Conservation (phyloP, 2,329 filamentous ascomycete species). For the Coleophoma eucalyptorum region DNA sequence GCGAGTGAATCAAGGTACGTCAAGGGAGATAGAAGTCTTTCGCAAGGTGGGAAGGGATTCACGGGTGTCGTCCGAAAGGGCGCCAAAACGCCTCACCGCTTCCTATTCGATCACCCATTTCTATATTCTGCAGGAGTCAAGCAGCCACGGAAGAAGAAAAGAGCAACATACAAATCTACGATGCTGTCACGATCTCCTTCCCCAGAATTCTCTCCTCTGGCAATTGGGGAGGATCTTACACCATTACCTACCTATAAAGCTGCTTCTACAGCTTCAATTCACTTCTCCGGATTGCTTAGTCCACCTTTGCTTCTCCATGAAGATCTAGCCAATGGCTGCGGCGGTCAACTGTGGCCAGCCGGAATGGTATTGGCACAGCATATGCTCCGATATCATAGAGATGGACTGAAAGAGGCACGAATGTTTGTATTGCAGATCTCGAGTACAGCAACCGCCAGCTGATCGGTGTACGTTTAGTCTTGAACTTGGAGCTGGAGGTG, state of each 20-base stretch:
- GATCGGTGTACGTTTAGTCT: slow-evolving; percentile 49
- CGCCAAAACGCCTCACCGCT: background rate
- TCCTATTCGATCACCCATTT: background rate
- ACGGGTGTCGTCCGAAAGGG: too few relatives aligned
- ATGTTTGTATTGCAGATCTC: slow-evolving; percentile 51
- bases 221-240: slow-evolving; percentile 50
- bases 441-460: too few relatives aligned
- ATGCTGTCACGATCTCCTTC: slow-evolving; percentile 24
- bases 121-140: background rate
- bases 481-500: slow-evolving; percentile 88
- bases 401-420: slow-evolving; percentile 59
- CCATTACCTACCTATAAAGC: slow-evolving; percentile 57
- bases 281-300: slow-evolving; percentile 72
- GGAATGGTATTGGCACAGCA: slow-evolving; percentile 87
- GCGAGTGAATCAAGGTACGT: background rate
- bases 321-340: slow-evolving; percentile 83
- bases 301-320: slow-evolving; percentile 74
- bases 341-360: slow-evolving; percentile 91
- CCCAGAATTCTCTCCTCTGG: slow-evolving; percentile 26
- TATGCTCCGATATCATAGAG: slow-evolving; percentile 69
- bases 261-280: slow-evolving; percentile 46
- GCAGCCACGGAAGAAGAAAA: too few relatives aligned
- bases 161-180: background rate
- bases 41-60: background rate
- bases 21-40: background rate